Conservation (phyloP, 225 moss, liverwort and hornwort genomes). For the Lunularia cruciata region DNA sequence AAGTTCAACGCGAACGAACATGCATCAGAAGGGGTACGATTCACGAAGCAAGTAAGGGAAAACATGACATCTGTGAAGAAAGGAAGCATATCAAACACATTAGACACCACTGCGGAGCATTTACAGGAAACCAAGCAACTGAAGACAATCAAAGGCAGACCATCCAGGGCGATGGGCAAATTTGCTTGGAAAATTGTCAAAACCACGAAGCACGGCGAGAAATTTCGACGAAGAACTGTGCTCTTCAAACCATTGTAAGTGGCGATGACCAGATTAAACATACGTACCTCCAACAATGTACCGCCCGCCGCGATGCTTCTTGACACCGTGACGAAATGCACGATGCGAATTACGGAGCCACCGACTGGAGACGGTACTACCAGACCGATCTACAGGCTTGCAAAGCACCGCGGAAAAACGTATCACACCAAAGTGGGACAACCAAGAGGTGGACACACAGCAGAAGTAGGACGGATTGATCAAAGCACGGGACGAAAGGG, state of each 20-base stretch:
- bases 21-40: too few relatives aligned
- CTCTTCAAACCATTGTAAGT: neutral
- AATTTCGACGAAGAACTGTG: neutral
- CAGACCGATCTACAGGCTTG: neutral
- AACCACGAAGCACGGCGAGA: neutral
- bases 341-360: slow-evolving; percentile 5
- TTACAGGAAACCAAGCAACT: neutral
- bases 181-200: neutral
- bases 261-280: neutral
- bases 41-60: neutral
- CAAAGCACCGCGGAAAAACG: neutral
- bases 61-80: neutral
- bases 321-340: neutral
- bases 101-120: neutral
- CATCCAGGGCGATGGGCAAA: neutral
- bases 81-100: too few relatives aligned
- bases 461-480: neutral
- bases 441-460: neutral
- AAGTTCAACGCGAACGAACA: too few relatives aligned
- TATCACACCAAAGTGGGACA: neutral
- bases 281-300: slow-evolving; percentile 5
- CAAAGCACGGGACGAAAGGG: neutral
- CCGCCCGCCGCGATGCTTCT: neutral
- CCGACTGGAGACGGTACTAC: neutral
- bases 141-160: neutral